Percentiles rank a stretch among this genome's conserved stretches.
phyloP scores from a whole-genome alignment of 2,329 filamentous ascomycete species.

The Cercospora nicotianae region DNA sequence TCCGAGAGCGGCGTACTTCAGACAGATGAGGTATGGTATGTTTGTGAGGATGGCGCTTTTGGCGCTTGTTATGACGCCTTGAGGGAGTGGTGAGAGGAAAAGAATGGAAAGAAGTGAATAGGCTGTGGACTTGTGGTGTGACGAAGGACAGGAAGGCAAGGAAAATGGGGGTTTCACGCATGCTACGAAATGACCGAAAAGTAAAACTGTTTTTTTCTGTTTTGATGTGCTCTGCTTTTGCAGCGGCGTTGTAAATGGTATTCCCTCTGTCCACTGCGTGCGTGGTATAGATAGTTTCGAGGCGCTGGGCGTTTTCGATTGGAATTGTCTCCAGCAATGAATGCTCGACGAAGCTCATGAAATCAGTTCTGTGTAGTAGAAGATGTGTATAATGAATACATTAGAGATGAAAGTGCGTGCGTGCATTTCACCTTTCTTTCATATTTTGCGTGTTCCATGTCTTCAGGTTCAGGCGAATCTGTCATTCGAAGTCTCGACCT shows the following conservation, averaged over 20 bases:
- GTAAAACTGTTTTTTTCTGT: background rate
- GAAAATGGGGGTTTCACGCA: background rate
- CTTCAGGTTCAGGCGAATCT: too few species aligned
- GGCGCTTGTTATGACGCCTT: conserved; percentile 78
- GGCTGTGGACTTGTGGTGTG: background rate
- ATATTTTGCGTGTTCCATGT: background rate
- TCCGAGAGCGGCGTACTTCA: conserved; percentile 93
- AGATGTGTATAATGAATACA: background rate
- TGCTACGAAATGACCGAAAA: background rate
- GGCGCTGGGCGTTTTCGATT: background rate
- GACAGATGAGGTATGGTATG: conserved; percentile 98
- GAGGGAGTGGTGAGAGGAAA: background rate
- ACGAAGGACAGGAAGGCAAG: background rate
- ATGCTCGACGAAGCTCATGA: background rate
- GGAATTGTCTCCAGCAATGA: background rate
- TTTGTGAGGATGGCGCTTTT: conserved; percentile 98
- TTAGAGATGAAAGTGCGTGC: background rate
- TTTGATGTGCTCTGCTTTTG: background rate
- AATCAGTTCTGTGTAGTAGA: background rate
- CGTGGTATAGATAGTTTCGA: background rate
- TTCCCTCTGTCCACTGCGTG: background rate
- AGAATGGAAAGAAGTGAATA: background rate
- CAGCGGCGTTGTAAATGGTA: background rate
- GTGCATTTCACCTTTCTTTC: background rate
- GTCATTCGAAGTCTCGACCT: too few species aligned